Conservation (phyloP, 495 filamentous ascomycete species). For the Daldinia caldariorum region DNA sequence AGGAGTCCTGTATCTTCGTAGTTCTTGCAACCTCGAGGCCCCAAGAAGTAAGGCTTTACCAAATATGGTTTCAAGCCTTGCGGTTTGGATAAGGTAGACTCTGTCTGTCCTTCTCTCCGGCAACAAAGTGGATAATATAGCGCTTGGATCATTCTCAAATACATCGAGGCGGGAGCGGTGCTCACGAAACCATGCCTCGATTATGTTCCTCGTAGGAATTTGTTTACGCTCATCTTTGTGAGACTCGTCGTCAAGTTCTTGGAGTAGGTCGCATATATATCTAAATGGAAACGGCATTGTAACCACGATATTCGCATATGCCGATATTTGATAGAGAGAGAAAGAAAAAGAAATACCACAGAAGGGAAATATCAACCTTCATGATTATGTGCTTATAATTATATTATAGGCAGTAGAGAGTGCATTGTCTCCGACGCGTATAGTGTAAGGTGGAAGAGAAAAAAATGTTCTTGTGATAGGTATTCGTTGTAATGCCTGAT, state of each 20-base stretch:
- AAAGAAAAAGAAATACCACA: not conserved
- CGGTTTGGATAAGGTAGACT: constrained; percentile 72
- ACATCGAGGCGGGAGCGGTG: constrained; percentile 64
- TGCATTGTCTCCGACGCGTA: constrained; percentile 10
- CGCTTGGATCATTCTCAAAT: constrained; percentile 61
- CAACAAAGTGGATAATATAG: constrained; percentile 76
- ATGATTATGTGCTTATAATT: not conserved
- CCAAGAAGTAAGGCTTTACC: constrained; percentile 71
- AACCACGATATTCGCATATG: not conserved
- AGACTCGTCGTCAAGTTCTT: constrained; percentile 48
- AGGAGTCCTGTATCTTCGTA: constrained; percentile 68
- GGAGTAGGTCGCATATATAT: constrained; percentile 50
- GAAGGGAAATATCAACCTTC: not conserved
- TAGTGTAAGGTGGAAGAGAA: constrained; percentile 3
- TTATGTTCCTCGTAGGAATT: constrained; percentile 50
- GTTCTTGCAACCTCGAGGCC: constrained; percentile 63
- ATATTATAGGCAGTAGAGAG: constrained; percentile 30
- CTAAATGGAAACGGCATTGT: constrained; percentile 47
- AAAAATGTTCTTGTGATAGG: not conserved
- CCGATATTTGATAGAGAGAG: not conserved
- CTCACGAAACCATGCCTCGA: constrained; percentile 68
- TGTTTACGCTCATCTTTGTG: constrained; percentile 48
- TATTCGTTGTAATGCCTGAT: constrained; percentile 22
- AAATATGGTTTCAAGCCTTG: constrained; percentile 68
- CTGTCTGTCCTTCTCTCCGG: constrained; percentile 79